Percentiles rank a stretch among this genome's conserved stretches.
phyloP scores from a whole-genome alignment of 1,284 basidiomycete genomes.

The Takashimella koratensis region DNA sequence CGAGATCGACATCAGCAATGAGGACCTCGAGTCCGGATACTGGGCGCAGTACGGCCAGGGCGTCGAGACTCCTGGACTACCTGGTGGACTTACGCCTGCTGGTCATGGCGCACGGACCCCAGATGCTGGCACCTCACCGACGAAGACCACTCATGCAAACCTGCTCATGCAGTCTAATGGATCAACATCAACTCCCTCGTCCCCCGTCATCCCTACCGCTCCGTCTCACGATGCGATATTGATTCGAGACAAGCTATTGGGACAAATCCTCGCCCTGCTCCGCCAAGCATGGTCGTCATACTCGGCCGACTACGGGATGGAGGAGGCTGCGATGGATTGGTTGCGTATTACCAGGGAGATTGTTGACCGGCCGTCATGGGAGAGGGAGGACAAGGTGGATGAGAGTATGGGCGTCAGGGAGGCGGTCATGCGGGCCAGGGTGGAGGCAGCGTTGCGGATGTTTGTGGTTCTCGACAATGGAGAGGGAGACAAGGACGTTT shows the following conservation, averaged over 20 bases:
- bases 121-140: not conserved
- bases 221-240: not conserved
- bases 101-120: not conserved
- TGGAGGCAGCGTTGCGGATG: conserved; percentile 34
- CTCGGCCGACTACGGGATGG: conserved; percentile 14
- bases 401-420: conserved; percentile 3
- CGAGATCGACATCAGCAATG: not conserved
- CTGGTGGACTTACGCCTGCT: conserved; percentile 13
- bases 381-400: not conserved
- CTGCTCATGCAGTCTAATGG: not conserved
- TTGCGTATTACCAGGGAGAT: conserved; percentile 24
- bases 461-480: conserved; percentile 18
- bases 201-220: not conserved
- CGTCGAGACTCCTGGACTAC: conserved; percentile 3
- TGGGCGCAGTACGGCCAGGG: conserved; percentile 39
- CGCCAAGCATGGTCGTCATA: conserved; percentile 21
- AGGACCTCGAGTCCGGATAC: conserved; percentile 32
- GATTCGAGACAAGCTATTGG: conserved; percentile 14
- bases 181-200: not conserved
- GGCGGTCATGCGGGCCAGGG: conserved; percentile 17
- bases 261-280: conserved; percentile 20
- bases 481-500: conserved; percentile 14
- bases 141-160: not conserved
- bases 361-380: conserved; percentile 14
- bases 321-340: conserved; percentile 36